phyloP scores from a whole-genome alignment of 2,329 filamentous ascomycete species.

The Talaromyces sp. region DNA sequence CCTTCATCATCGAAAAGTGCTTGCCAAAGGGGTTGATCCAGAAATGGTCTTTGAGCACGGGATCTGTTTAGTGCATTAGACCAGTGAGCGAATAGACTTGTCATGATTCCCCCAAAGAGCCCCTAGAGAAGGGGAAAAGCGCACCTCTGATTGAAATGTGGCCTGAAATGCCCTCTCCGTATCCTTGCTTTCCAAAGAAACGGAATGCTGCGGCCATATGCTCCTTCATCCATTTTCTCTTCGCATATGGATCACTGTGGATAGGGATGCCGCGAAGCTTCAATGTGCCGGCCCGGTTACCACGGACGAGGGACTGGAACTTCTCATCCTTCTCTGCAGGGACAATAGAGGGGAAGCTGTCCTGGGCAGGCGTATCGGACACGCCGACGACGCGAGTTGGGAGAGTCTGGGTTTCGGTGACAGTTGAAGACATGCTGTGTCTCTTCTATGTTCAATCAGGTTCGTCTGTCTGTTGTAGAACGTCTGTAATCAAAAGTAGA shows the following conservation, averaged over 20 bases:
- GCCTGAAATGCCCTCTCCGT: conserved; percentile 28
- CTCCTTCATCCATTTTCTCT: conserved; percentile 54
- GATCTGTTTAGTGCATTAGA: conserved; percentile 25
- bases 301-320: conserved; percentile 37
- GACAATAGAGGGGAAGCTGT: conserved; percentile 8
- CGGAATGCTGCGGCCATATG: conserved; percentile 41
- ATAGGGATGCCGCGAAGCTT: conserved; percentile 38
- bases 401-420: conserved; percentile 6
- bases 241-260: conserved; percentile 40
- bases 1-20: conserved; percentile 42
- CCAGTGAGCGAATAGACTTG: neutral
- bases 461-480: neutral
- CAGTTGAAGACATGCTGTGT: conserved; percentile 14
- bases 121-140: neutral
- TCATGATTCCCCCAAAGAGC: neutral
- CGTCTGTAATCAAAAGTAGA: neutral
- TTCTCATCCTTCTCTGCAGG: conserved; percentile 15
- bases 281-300: conserved; percentile 33
- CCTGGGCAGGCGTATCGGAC: neutral
- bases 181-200: conserved; percentile 26
- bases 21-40: conserved; percentile 42
- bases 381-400: conserved; percentile 12
- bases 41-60: conserved; percentile 37
- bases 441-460: neutral
- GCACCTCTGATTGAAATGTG: conserved; percentile 42